These are phyloP conservation scores for Psilocybe mexicana DNA, from an alignment of 1,284 basidiomycete species.

Conservation along the genomic window DNA sequence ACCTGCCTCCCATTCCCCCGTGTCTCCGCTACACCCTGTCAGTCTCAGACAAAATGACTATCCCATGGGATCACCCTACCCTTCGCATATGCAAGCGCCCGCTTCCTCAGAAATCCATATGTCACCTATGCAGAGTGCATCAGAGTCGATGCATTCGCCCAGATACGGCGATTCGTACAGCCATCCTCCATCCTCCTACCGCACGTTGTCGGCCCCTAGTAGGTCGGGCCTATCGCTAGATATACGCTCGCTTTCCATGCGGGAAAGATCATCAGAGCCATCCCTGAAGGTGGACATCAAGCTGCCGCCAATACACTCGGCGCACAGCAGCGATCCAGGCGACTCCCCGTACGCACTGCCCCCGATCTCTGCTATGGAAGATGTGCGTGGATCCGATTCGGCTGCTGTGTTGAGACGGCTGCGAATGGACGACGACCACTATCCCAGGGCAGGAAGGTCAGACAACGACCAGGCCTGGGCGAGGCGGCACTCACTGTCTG, in stretches of 20 bases:
- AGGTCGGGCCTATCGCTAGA: slow-evolving; percentile 40
- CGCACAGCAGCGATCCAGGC: slow-evolving; percentile 25
- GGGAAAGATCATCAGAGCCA: slow-evolving; percentile 19
- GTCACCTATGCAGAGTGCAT: slow-evolving; percentile 10
- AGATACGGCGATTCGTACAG: slow-evolving; percentile 8
- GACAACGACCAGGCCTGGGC: slow-evolving; percentile 27
- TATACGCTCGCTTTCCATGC: slow-evolving; percentile 33
- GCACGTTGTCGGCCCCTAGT: slow-evolving; percentile 19
- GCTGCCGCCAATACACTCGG: slow-evolving; percentile 51
- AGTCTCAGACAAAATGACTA: slow-evolving; percentile 19
- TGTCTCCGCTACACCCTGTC: slow-evolving; percentile 17
- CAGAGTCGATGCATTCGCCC: background rate
- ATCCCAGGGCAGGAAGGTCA: slow-evolving; percentile 21
- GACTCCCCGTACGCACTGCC: slow-evolving; percentile 53
- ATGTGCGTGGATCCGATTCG: slow-evolving; percentile 56
- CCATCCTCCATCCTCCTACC: slow-evolving; percentile 22
- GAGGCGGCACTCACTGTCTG: slow-evolving; percentile 40
- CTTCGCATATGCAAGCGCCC: slow-evolving; percentile 11
- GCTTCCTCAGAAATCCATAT: slow-evolving; percentile 11
- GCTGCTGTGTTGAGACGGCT: slow-evolving; percentile 62
- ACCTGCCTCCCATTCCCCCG: slow-evolving; percentile 17
- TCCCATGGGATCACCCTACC: slow-evolving; percentile 21
- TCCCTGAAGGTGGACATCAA: slow-evolving; percentile 39
- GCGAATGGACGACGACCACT: slow-evolving; percentile 45
- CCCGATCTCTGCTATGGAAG: slow-evolving; percentile 68